Conservation (phyloP, 1,284 basidiomycete genomes). For the Mycosarcoma mackinlayi region DNA sequence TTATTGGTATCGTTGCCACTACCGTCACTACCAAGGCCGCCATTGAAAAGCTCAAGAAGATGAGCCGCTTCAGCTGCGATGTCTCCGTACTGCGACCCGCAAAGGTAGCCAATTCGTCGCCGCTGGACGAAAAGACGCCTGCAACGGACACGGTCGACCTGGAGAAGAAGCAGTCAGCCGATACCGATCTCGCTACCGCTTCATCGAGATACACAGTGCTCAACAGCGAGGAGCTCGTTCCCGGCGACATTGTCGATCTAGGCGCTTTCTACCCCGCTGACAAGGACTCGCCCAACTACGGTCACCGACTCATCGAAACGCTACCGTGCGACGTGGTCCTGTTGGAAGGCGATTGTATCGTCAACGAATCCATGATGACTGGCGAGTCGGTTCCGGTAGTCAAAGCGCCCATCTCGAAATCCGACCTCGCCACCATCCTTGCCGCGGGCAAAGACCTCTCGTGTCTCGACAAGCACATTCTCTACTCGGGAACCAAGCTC, state of each 20-base stretch:
- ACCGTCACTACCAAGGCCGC: slow-evolving; percentile 45
- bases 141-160: neutral
- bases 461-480: slow-evolving; percentile 37
- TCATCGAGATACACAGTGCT: slow-evolving; percentile 3
- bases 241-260: slow-evolving; percentile 50
- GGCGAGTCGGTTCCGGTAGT: slow-evolving; percentile 49
- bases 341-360: slow-evolving; percentile 45
- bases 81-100: slow-evolving; percentile 22
- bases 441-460: slow-evolving; percentile 6
- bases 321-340: slow-evolving; percentile 43
- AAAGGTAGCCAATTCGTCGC: neutral
- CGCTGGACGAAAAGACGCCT: slow-evolving; percentile 11
- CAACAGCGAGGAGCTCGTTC: slow-evolving; percentile 45
- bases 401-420: slow-evolving; percentile 21
- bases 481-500: slow-evolving; percentile 45
- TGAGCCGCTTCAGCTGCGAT: slow-evolving; percentile 45
- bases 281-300: neutral
- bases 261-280: neutral
- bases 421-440: slow-evolving; percentile 5
- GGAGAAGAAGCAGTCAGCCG: slow-evolving; percentile 1
- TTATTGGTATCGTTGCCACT: slow-evolving; percentile 50
- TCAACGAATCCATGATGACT: slow-evolving; percentile 51
- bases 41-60: slow-evolving; percentile 43
- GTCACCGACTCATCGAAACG: slow-evolving; percentile 26
- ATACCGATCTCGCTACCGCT: neutral